Conservation (phyloP, 495 filamentous ascomycete species). For the Letharia lupina region DNA sequence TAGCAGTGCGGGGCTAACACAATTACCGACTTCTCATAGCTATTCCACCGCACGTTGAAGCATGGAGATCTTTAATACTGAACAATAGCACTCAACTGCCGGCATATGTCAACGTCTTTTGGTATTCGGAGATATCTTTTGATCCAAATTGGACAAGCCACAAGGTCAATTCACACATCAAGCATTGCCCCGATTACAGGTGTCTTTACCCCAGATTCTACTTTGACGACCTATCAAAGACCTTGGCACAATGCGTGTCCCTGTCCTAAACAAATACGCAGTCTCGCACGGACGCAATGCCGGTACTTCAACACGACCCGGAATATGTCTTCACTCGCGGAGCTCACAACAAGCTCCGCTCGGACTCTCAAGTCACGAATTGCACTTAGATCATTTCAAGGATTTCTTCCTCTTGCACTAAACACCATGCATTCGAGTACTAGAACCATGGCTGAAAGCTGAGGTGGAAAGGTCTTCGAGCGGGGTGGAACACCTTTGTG, state of each 20-base stretch:
- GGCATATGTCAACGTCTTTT: background rate
- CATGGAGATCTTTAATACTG: background rate
- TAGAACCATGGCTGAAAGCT: background rate
- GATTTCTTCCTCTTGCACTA: background rate
- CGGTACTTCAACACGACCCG: background rate
- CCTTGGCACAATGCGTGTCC: background rate
- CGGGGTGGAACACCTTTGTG: background rate
- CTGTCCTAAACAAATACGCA: background rate
- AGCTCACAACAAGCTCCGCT: background rate
- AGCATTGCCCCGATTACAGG: background rate
- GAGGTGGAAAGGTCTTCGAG: background rate
- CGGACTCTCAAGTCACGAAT: background rate
- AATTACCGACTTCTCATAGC: background rate
- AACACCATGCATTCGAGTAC: background rate
- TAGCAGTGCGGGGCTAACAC: background rate
- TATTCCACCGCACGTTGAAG: background rate
- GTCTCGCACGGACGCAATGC: background rate
- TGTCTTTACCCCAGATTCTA: background rate
- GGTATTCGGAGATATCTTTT: conserved; percentile 1
- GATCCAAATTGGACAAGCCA: background rate
- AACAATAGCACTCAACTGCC: conserved; percentile 5
- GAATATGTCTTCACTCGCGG: background rate
- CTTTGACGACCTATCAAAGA: background rate
- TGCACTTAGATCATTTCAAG: background rate
- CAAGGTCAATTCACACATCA: background rate